Conservation (phyloP, 2,329 filamentous ascomycete species). For the Seiridium unicorne region DNA sequence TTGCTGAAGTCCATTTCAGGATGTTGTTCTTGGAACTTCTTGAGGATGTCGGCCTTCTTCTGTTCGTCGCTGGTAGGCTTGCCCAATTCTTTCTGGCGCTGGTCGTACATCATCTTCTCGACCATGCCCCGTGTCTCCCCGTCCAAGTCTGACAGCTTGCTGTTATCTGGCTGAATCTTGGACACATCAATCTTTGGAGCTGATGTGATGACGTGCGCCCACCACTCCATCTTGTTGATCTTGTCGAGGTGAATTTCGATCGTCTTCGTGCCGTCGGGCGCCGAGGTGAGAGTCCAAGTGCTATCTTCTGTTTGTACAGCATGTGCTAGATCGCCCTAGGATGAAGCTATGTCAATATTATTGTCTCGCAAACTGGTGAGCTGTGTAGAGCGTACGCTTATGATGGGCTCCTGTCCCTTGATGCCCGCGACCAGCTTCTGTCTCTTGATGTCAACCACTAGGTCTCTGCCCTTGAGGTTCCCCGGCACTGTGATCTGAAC, state of each 20-base stretch:
- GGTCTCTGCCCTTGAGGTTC: constrained; percentile 80
- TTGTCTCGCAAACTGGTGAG: neutral
- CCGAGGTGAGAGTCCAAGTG: constrained; percentile 85
- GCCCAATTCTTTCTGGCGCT: constrained; percentile 92
- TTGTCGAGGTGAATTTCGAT: constrained; percentile 91
- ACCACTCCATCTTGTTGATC: constrained; percentile 97
- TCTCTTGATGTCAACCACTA: constrained; percentile 81
- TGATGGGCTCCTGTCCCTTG: constrained; percentile 84
- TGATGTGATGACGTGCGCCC: constrained; percentile 83
- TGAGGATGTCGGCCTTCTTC: constrained; percentile 89
- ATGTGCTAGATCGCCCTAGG: constrained; percentile 80
- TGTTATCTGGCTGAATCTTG: constrained; percentile 92
- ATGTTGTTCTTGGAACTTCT: constrained; percentile 84
- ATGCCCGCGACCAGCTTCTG: constrained; percentile 74
- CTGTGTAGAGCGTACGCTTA: constrained; percentile 36
- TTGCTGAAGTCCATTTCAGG: constrained; percentile 73
- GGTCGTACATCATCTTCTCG: constrained; percentile 99
- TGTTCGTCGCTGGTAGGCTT: constrained; percentile 90
- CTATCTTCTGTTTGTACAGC: constrained; percentile 80
- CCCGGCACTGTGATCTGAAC: constrained; percentile 74
- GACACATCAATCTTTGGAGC: constrained; percentile 92
- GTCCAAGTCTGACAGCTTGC: constrained; percentile 87
- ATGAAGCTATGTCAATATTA: neutral
- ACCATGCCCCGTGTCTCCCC: constrained; percentile 96
- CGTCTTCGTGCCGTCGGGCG: constrained; percentile 63